phyloP scores from a whole-genome alignment of 352 stramenopile species.

The Globisporangium takayamanum region DNA sequence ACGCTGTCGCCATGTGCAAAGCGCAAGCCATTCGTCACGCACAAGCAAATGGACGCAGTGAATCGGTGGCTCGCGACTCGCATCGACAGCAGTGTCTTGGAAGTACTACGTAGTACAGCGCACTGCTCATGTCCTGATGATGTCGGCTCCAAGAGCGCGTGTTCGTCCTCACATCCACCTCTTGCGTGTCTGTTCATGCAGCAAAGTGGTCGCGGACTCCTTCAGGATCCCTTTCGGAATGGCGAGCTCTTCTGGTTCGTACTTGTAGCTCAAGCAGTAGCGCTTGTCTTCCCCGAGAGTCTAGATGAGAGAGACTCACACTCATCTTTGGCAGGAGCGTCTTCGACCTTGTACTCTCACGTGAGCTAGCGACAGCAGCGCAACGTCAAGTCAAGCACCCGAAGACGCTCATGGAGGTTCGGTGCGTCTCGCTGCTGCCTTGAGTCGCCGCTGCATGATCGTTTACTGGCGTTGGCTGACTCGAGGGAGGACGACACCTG shows the following conservation, averaged over 20 bases:
- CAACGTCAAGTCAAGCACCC: slow-evolving; percentile 4
- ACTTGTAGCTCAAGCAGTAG: neutral
- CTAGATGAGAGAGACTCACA: neutral
- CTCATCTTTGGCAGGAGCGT: slow-evolving; percentile 2
- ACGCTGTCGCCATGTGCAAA: slow-evolving; percentile 2
- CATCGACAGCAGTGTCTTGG: slow-evolving; percentile 6
- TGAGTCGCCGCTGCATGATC: too few species aligned
- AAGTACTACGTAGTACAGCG: slow-evolving; percentile 12
- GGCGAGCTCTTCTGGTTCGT: slow-evolving; percentile 14
- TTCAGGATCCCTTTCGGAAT: slow-evolving; percentile 17
- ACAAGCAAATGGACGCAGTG: slow-evolving; percentile 20
- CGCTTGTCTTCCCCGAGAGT: neutral
- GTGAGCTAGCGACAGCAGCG: neutral
- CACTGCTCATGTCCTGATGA: neutral
- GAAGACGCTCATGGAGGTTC: slow-evolving; percentile 11
- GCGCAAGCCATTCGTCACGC: slow-evolving; percentile 20
- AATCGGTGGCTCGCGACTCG: slow-evolving; percentile 17
- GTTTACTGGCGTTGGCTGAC: neutral
- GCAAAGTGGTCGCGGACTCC: slow-evolving; percentile 1
- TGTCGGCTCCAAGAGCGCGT: neutral
- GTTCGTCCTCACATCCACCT: neutral
- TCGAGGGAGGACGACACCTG: neutral
- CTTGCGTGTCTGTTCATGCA: neutral
- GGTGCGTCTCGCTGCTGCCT: slow-evolving; percentile 1
- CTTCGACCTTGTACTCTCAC: slow-evolving; percentile 1